A percentile compares a stretch with the other conserved stretches of the same genome.
Conservation (phyloP, 441 rosid species). For the Geranium incanum region DNA sequence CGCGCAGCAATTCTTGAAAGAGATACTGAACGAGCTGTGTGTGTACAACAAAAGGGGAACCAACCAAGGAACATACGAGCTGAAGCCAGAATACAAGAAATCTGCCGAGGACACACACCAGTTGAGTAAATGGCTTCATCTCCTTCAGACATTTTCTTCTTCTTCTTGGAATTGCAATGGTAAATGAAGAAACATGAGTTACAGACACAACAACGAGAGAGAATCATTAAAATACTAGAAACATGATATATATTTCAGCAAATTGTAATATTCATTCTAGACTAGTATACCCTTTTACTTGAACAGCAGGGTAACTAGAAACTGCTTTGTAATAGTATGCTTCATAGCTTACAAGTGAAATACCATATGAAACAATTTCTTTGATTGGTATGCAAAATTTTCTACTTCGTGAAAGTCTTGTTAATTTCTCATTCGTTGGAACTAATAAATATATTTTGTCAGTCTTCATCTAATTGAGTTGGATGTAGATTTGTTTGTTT, state of each 20-base stretch:
- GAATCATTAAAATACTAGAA: background rate
- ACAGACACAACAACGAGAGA: background rate
- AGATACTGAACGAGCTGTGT: slow-evolving; percentile 55
- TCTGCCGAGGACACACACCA: slow-evolving; percentile 23
- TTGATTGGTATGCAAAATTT: too few relatives aligned
- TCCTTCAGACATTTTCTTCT: background rate
- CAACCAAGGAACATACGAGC: slow-evolving; percentile 59
- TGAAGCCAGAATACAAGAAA: slow-evolving; percentile 55
- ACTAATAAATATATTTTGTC: too few relatives aligned
- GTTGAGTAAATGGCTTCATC: background rate
- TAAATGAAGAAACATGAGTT: background rate
- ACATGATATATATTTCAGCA: background rate
- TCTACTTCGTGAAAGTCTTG: too few relatives aligned
- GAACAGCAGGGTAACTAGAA: background rate
- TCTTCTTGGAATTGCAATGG: background rate
- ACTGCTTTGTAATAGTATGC: background rate
- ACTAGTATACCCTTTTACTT: background rate
- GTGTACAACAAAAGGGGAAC: slow-evolving; percentile 63
- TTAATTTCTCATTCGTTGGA: too few relatives aligned
- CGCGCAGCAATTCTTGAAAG: slow-evolving; percentile 60
- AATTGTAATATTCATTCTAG: background rate
- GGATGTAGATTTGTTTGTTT: too few relatives aligned
- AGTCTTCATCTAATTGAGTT: too few relatives aligned
- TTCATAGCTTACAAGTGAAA: too few relatives aligned
- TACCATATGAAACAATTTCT: too few relatives aligned